Evolutionary conservation across 768 basidiomycete genomes (phyloP).

Genomic region (Termitomyces sp.): DNA sequence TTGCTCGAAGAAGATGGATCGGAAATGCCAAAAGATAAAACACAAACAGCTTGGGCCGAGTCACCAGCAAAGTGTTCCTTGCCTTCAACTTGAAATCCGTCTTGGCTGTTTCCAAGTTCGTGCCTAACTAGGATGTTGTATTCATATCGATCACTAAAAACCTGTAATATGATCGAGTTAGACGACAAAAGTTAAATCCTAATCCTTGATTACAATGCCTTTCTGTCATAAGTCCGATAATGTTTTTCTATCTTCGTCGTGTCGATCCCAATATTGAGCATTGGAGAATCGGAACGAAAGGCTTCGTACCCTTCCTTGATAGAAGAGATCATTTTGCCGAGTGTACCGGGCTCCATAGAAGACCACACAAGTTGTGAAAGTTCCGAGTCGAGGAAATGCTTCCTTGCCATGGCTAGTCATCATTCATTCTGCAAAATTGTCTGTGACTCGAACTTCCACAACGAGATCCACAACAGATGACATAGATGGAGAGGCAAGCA

Average conservation of each 20-base stretch:
- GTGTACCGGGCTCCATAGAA: not conserved
- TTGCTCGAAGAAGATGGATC: no score
- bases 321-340: not conserved
- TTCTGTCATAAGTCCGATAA: not conserved
- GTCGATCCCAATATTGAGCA: not conserved
- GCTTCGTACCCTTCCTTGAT: not conserved
- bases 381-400: not conserved
- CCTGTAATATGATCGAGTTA: not conserved
- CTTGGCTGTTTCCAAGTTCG: not conserved
- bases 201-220: not conserved
- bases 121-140: not conserved
- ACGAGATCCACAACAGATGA: constrained; percentile 1
- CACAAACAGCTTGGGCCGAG: no score
- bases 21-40: no score
- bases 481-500: not conserved
- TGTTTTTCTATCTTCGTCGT: not conserved
- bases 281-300: not conserved
- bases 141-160: not conserved
- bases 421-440: not conserved
- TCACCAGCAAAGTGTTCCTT: no score
- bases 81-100: no score
- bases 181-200: not conserved
- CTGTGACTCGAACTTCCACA: not conserved
- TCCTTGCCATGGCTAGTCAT: not conserved
- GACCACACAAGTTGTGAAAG: not conserved